Base-by-base conservation (phyloP, 177 flowering plant genomes). In the Tripterygium wilfordii region DNA sequence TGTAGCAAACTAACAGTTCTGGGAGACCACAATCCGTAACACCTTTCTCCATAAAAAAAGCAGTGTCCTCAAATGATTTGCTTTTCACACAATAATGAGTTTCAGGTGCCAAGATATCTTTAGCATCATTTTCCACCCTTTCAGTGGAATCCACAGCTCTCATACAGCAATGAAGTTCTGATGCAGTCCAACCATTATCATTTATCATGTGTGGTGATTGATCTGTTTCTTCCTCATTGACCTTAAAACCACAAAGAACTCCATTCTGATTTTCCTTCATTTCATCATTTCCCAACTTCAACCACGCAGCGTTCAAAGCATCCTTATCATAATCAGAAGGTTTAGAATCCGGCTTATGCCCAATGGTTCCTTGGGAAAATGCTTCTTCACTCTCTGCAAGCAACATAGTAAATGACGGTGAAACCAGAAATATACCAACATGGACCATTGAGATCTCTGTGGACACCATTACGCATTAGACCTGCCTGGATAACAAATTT, bases 1-100 rank as follows among this genome's bases (percentile, higher is more conserved):
- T 71, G 61, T 66, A 79, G 60, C 82, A 79, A 52, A 69, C 70
- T 3, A n/a, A n/a, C n/a, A 68, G 38, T 65, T 80, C 79, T 12
- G 81, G 82, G 49, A 74, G 51, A 12, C 76, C 81, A 61, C 60
- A 63, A 36, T 68, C 83, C 14, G 49, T 59, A 23, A 76, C 70
- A 57, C 53, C 62, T 59, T 76, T 79, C 37, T 75, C 84, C 26
- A 70, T 57, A 54, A 56, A 77, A 42, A 65, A 23, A 20, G 64
- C 60, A 17, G 64, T 30, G 23, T 61, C 77, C n/a, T 63, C 64
- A 38, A 60, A 47, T 36, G 54, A 45, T 24, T 72, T 58, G 12
- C 33, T 26, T 17, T 63, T 44, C 18, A 24, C 12, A n/a, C n/a
- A n/a, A 45, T 71, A 60, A 48, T 42, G 31, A 16, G 38, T 17